These are phyloP conservation scores for Alternaria burnsii DNA, from an alignment of 2,329 filamentous ascomycete genomes.

Conservation along the genomic window DNA sequence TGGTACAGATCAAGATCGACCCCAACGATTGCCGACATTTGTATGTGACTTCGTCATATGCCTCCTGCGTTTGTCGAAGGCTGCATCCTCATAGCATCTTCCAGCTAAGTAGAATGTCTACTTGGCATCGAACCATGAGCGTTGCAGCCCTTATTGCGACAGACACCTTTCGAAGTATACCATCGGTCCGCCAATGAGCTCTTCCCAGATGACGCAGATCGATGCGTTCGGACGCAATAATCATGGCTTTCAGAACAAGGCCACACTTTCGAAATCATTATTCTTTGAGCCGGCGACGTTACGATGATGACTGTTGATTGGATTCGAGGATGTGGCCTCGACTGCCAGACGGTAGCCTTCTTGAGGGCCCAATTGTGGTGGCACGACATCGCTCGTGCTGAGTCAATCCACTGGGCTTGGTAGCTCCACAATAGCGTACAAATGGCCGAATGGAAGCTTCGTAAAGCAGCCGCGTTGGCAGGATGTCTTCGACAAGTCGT, in stretches of 20 bases:
- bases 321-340: neutral
- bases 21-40: neutral
- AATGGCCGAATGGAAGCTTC: neutral
- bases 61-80: neutral
- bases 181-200: neutral
- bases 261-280: neutral
- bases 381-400: neutral
- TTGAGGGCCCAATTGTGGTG: neutral
- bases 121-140: neutral
- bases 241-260: neutral
- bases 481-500: neutral
- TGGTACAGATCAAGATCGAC: too few species aligned
- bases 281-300: neutral
- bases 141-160: neutral
- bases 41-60: neutral
- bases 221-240: neutral
- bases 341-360: neutral
- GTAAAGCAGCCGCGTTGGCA: neutral
- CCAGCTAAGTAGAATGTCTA: neutral
- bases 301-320: neutral
- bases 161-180: neutral
- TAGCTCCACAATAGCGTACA: neutral
- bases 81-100: neutral
- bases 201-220: too few species aligned
- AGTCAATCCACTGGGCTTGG: neutral